Conservation (phyloP, 129 eudicot genomes). For the Flaveria sonorensis region DNA sequence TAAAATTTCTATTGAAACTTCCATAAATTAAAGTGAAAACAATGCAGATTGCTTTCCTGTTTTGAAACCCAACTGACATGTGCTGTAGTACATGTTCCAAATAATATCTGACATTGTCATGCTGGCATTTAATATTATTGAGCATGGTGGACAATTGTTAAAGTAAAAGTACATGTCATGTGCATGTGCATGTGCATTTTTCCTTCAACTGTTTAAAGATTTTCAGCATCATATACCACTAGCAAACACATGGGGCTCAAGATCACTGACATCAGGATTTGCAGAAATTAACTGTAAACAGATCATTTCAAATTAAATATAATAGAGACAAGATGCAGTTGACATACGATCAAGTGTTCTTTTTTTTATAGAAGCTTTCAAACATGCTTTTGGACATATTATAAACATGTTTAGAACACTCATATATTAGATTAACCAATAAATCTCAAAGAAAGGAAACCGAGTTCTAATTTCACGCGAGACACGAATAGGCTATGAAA, state of each 20-base stretch:
- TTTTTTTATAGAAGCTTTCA: too few relatives aligned
- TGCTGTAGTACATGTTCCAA: conserved; percentile 32
- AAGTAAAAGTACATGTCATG: conserved; percentile 36
- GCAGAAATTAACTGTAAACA: conserved; percentile 23
- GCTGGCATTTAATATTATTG: conserved; percentile 32
- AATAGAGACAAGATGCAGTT: conserved; percentile 24
- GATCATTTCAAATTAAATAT: conserved; percentile 16
- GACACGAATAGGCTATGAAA: not conserved
- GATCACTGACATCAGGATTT: conserved; percentile 23
- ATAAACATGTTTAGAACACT: too few relatives aligned
- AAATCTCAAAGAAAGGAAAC: not conserved
- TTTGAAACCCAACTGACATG: conserved; percentile 29
- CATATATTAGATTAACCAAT: not conserved
- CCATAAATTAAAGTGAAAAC: conserved; percentile 3
- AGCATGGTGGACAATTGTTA: conserved; percentile 15
- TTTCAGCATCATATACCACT: conserved; percentile 19
- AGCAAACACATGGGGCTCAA: conserved; percentile 29
- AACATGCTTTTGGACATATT: too few relatives aligned
- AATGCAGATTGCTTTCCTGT: conserved; percentile 11
- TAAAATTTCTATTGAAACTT: not conserved
- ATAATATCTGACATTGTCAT: conserved; percentile 31
- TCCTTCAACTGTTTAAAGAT: conserved; percentile 3
- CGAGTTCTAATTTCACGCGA: not conserved
- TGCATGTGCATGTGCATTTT: conserved; percentile 36
- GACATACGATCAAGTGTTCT: not conserved